These are phyloP conservation scores for Talaromyces sp. DNA, from an alignment of 2,329 filamentous ascomycete genomes.

Conservation along the genomic window DNA sequence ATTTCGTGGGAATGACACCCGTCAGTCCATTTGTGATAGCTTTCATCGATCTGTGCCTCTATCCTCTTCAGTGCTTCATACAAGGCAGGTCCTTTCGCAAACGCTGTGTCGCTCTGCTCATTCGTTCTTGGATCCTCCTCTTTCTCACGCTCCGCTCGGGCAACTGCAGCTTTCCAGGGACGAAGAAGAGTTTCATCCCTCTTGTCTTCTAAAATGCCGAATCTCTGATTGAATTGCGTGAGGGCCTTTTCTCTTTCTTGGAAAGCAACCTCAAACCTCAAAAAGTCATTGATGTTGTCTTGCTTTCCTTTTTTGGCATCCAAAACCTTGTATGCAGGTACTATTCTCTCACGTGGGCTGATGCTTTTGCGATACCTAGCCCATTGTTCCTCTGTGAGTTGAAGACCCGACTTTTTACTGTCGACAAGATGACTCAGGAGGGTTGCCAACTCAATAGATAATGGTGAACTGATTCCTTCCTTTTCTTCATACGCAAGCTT, in stretches of 20 bases:
- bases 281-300: constrained; percentile 43
- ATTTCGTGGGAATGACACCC: neutral
- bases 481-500: constrained; percentile 53
- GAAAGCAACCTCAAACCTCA: constrained; percentile 42
- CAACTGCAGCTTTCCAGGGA: constrained; percentile 28
- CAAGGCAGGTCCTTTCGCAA: constrained; percentile 19
- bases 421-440: constrained; percentile 48
- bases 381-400: constrained; percentile 41
- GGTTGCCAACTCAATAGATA: constrained; percentile 38
- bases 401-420: constrained; percentile 43
- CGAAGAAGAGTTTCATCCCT: constrained; percentile 36
- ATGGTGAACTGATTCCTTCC: constrained; percentile 35
- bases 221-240: constrained; percentile 27
- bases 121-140: neutral
- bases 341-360: constrained; percentile 25
- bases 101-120: neutral
- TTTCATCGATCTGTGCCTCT: constrained; percentile 21
- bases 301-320: constrained; percentile 22
- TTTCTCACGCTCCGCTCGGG: constrained; percentile 23
- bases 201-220: constrained; percentile 17
- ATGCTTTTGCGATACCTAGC: constrained; percentile 32
- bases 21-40: constrained; percentile 23
- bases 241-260: constrained; percentile 30
- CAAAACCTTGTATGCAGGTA: constrained; percentile 40
- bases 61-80: constrained; percentile 21